A percentile compares a stretch with the other conserved stretches of the same genome.
These are phyloP conservation scores for Exophiala bonariae DNA, from an alignment of 2,329 filamentous ascomycete genomes.

Conservation along the genomic window DNA sequence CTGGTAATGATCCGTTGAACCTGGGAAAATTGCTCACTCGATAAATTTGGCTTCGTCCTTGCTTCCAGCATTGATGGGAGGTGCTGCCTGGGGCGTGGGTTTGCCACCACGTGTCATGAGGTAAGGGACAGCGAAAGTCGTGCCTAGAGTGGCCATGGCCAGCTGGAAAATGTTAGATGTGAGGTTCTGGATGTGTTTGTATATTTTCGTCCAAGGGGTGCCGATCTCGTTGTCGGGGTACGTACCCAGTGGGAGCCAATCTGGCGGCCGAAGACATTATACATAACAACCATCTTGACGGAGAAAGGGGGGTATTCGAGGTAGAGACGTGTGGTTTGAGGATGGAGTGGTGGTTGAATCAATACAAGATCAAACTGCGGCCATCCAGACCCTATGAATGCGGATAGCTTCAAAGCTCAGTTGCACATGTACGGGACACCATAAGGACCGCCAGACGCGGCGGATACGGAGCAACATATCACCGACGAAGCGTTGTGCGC, in stretches of 20 bases:
- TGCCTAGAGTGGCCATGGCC: constrained; percentile 58
- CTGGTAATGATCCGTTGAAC: no score
- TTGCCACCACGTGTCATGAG: constrained; percentile 48
- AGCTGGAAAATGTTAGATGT: constrained; percentile 47
- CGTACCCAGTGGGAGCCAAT: constrained; percentile 53
- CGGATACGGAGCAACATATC: no score
- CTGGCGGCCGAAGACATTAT: constrained; percentile 52
- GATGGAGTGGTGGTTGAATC: not conserved
- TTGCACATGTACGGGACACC: no score
- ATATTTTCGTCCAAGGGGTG: constrained; percentile 25
- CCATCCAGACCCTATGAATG: no score
- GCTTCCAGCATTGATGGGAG: constrained; percentile 64
- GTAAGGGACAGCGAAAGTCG: constrained; percentile 48
- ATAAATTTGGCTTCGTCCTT: constrained; percentile 70
- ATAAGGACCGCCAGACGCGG: no score
- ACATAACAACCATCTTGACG: constrained; percentile 52
- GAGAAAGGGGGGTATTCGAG: constrained; percentile 14
- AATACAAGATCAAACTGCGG: no score
- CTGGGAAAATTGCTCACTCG: constrained; percentile 48
- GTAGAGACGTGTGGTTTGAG: not conserved
- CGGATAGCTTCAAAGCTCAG: constrained; percentile 5
- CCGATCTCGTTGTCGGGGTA: constrained; percentile 12
- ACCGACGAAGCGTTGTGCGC: no score
- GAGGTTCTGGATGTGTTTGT: no score
- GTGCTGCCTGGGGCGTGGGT: constrained; percentile 50